Conservation (phyloP, 305 asterid species). For the Solanum chacoense region DNA sequence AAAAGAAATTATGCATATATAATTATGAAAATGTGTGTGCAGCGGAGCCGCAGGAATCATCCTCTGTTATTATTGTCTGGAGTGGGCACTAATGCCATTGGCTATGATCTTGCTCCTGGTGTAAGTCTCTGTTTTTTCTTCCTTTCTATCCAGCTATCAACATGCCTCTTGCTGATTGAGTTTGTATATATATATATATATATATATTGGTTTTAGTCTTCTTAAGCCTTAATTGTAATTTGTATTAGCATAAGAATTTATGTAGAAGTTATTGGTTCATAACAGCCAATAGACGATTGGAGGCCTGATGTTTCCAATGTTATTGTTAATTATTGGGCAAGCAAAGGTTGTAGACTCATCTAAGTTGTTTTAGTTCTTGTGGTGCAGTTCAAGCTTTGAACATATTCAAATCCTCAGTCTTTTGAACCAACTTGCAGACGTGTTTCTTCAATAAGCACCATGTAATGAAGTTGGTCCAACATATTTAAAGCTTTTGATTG, state of each 20-base stretch:
- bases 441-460: not conserved
- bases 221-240: not conserved
- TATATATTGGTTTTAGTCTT: not conserved
- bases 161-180: not conserved
- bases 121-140: conserved; percentile 25
- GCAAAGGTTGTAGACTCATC: not conserved
- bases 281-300: not conserved
- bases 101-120: conserved; percentile 89
- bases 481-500: not conserved
- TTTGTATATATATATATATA: too few species aligned
- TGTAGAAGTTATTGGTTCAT: not conserved
- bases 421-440: not conserved
- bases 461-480: not conserved
- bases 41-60: conserved; percentile 42
- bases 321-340: not conserved
- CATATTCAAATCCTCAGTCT: not conserved
- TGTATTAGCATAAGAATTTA: not conserved
- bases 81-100: conserved; percentile 88
- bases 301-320: not conserved
- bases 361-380: not conserved
- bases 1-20: not conserved
- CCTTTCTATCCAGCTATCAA: not conserved
- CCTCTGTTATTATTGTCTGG: conserved; percentile 81
- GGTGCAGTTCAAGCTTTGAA: not conserved
- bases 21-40: not conserved